Conservation (phyloP, 1,284 basidiomycete species). For the Irpex sp. region DNA sequence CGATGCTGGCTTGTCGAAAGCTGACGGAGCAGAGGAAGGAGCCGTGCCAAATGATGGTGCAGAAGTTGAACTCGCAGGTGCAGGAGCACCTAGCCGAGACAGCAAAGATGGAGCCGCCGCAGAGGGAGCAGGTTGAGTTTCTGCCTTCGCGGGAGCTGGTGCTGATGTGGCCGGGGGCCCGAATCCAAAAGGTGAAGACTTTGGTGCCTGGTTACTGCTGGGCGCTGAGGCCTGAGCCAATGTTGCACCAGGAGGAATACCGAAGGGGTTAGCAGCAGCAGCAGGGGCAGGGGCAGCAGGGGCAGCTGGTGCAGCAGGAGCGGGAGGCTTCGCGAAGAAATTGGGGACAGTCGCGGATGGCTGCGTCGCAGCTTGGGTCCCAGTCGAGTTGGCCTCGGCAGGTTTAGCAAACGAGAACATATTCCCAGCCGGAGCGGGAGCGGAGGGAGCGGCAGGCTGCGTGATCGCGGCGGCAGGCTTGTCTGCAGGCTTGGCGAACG, state of each 20-base stretch:
- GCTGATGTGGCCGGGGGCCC: background rate
- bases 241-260: background rate
- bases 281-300: background rate
- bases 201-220: background rate
- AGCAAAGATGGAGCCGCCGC: constrained; percentile 14
- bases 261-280: background rate
- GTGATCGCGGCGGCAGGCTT: background rate
- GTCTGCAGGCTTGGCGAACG: background rate
- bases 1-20: background rate
- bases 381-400: background rate
- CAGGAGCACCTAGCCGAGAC: constrained; percentile 15
- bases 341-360: constrained; percentile 11
- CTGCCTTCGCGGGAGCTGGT: constrained; percentile 10
- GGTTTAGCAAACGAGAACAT: constrained; percentile 5
- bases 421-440: background rate
- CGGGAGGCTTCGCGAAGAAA: constrained; percentile 9
- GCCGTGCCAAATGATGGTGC: constrained; percentile 14
- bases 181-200: background rate
- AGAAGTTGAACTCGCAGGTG: background rate
- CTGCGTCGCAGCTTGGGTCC: background rate
- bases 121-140: constrained; percentile 3
- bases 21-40: constrained; percentile 11
- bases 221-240: background rate
- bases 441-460: background rate
- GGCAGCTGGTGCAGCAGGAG: background rate